These are phyloP conservation scores for Datisca glomerata DNA, from an alignment of 306 rosid species.

Conservation along the genomic window DNA sequence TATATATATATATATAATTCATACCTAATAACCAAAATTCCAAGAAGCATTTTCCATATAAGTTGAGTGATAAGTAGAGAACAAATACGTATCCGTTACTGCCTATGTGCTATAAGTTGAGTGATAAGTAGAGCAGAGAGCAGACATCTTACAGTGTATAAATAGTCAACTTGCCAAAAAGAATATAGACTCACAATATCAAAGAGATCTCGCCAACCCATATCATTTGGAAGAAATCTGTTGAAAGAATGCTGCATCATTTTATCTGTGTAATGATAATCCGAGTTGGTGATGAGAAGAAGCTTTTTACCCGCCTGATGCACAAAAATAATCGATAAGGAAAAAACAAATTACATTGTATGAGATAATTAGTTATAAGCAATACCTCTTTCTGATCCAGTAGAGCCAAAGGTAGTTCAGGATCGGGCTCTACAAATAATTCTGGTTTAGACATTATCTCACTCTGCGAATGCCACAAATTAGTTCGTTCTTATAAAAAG, in stretches of 20 bases:
- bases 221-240: slow-evolving; percentile 89
- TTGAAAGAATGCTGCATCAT: slow-evolving; percentile 96
- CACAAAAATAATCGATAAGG: slow-evolving; percentile 17
- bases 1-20: no score
- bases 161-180: no score
- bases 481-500: slow-evolving; percentile 11
- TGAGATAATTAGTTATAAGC: slow-evolving; percentile 7
- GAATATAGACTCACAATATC: slow-evolving; percentile 63
- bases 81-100: no score
- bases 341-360: slow-evolving; percentile 12
- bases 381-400: slow-evolving; percentile 94
- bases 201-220: slow-evolving; percentile 92
- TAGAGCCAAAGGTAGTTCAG: slow-evolving; percentile 76
- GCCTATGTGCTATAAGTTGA: no score
- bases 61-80: no score
- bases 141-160: no score
- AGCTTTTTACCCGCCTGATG: slow-evolving; percentile 90
- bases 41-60: no score
- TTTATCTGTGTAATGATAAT: slow-evolving; percentile 81
- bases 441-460: slow-evolving; percentile 98
- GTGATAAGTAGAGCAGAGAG: no score
- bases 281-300: slow-evolving; percentile 93
- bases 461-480: slow-evolving; percentile 43
- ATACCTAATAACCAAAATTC: no score
- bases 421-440: slow-evolving; percentile 92